Percentiles rank a stretch among this genome's conserved stretches.
Evolutionary conservation across 2,329 filamentous ascomycete genomes (phyloP).

Genomic region (Botrytis deweyae): DNA sequence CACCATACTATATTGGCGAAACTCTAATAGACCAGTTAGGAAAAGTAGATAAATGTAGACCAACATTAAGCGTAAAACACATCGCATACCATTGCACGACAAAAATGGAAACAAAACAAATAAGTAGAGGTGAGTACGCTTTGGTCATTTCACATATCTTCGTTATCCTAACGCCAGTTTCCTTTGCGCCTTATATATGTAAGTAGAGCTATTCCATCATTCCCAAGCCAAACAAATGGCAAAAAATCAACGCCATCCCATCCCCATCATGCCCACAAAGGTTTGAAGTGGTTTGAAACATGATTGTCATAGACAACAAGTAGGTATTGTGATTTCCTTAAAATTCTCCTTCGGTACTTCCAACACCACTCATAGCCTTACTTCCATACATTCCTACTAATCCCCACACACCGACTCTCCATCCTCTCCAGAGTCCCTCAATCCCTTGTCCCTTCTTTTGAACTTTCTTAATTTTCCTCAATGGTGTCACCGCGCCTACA

Average conservation of each 20-base stretch:
- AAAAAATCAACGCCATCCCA: conserved; percentile 1
- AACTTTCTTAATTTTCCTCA: conserved; percentile 26
- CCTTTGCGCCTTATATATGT: conserved; percentile 8
- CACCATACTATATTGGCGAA: neutral
- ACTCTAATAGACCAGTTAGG: too few relatives aligned
- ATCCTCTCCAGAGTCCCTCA: conserved; percentile 56
- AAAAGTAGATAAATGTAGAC: neutral
- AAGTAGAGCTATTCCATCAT: conserved; percentile 4
- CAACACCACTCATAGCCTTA: conserved; percentile 36
- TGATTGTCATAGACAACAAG: conserved; percentile 8
- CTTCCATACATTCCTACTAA: conserved; percentile 54
- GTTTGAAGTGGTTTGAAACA: neutral
- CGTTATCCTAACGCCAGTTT: conserved; percentile 11
- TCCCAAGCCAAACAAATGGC: neutral
- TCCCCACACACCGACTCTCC: conserved; percentile 58
- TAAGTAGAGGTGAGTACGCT: conserved; percentile 3
- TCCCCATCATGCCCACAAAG: neutral
- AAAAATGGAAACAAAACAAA: neutral
- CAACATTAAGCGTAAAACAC: neutral
- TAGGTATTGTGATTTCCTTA: conserved; percentile 20
- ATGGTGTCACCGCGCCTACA: conserved; percentile 10
- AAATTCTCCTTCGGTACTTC: conserved; percentile 37
- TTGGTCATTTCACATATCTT: conserved; percentile 18
- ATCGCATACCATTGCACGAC: neutral
- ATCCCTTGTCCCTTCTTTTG: conserved; percentile 51